Percentiles rank a stretch among this genome's conserved stretches.
Conservation (phyloP, 768 basidiomycete genomes). For the Phaffia australis region DNA sequence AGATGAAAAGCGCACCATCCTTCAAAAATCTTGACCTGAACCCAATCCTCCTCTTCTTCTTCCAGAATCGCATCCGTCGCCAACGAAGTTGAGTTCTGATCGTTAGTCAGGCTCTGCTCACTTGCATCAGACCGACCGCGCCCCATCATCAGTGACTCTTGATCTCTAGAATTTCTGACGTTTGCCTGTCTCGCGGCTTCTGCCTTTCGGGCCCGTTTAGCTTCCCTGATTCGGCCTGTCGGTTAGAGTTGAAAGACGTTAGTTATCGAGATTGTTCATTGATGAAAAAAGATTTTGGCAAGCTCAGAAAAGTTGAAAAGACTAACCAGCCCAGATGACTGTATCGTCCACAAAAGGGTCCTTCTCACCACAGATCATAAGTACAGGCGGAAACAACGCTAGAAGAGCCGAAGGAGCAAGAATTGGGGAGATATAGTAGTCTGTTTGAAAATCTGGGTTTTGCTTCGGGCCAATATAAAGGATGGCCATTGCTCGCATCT, state of each 20-base stretch:
- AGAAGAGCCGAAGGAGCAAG: constrained; percentile 71
- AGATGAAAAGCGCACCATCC: constrained; percentile 58
- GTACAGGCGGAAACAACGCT: constrained; percentile 83
- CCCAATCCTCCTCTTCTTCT: constrained; percentile 88
- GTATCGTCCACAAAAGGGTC: constrained; percentile 96
- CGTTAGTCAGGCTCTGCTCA: constrained; percentile 41
- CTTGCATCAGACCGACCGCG: constrained; percentile 48
- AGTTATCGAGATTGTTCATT: background rate
- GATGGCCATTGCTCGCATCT: constrained; percentile 99
- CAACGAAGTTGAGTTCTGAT: background rate
- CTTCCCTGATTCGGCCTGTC: constrained; percentile 79
- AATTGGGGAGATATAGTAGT: constrained; percentile 94
- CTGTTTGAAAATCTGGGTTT: constrained; percentile 85
- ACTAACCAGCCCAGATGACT: constrained; percentile 55
- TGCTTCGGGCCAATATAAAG: constrained; percentile 87
- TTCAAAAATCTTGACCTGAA: constrained; percentile 80
- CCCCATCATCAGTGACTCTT: background rate
- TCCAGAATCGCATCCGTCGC: constrained; percentile 36
- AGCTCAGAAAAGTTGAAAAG: background rate
- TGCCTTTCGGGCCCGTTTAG: constrained; percentile 69
- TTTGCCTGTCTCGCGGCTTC: constrained; percentile 56
- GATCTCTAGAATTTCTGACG: constrained; percentile 48
- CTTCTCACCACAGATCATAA: constrained; percentile 84
- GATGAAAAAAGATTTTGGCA: background rate
- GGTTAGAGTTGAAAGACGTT: background rate